Evolutionary conservation across 441 rosid species (phyloP).

Genomic region (Pelargonium australe): DNA sequence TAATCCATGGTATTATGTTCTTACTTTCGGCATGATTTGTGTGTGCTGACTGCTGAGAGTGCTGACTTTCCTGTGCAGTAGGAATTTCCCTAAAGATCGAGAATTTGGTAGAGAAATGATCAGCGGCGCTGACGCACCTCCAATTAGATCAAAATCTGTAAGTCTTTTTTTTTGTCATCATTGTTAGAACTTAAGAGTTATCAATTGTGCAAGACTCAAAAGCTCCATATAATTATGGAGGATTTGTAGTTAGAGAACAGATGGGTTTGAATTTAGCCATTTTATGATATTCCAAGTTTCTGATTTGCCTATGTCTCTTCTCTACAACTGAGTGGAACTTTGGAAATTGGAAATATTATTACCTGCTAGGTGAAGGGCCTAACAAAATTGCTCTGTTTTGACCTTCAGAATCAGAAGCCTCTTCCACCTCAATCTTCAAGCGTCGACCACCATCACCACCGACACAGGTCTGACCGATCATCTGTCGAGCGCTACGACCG

Average conservation of each 20-base stretch:
- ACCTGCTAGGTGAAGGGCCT: neutral
- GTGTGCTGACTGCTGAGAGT: neutral
- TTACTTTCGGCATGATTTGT: neutral
- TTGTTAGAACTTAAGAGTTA: neutral
- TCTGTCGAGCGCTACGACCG: conserved; percentile 34
- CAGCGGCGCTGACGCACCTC: conserved; percentile 49
- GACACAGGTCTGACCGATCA: conserved; percentile 34
- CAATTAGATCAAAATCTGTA: conserved; percentile 70
- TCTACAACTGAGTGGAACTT: neutral
- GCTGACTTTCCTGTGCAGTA: conserved; percentile 23
- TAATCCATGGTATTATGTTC: neutral
- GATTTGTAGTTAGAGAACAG: neutral
- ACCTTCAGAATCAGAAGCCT: conserved; percentile 29
- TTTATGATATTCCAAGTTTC: neutral
- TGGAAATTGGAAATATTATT: neutral
- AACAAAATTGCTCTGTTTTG: neutral
- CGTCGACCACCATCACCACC: conserved; percentile 27
- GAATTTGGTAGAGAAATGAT: conserved; percentile 65
- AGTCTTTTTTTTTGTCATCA: conserved; percentile 24
- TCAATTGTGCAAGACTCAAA: neutral
- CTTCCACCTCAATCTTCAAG: conserved; percentile 27
- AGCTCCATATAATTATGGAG: neutral
- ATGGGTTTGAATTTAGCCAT: neutral
- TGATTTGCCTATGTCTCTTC: neutral
- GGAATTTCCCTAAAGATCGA: conserved; percentile 71